Evolutionary conservation across 1,284 basidiomycete genomes (phyloP).

Genomic region (Inonotus obliquus): DNA sequence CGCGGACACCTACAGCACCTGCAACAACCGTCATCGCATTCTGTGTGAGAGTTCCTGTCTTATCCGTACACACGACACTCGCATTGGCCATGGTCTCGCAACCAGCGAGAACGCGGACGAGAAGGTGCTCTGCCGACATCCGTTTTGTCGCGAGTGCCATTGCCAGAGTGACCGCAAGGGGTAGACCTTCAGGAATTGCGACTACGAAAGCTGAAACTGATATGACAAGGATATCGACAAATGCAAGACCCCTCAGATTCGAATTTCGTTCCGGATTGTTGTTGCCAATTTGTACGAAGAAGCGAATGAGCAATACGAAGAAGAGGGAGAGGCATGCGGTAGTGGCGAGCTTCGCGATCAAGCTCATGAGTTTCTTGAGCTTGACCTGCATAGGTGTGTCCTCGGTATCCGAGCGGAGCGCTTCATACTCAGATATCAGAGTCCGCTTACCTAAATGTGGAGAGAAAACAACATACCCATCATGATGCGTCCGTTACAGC

Average conservation of each 20-base stretch:
- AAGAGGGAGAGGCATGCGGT: slow-evolving; percentile 85
- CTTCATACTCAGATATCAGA: slow-evolving; percentile 35
- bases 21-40: slow-evolving; percentile 96
- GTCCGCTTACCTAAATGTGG: neutral
- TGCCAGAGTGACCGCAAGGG: slow-evolving; percentile 53
- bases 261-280: slow-evolving; percentile 55
- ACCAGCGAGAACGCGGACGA: slow-evolving; percentile 91
- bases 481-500: slow-evolving; percentile 64
- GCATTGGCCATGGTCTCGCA: slow-evolving; percentile 74
- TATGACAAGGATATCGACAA: slow-evolving; percentile 92
- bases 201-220: slow-evolving; percentile 93
- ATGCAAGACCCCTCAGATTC: slow-evolving; percentile 83
- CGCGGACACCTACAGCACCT: slow-evolving; percentile 88
- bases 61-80: neutral
- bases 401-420: slow-evolving; percentile 75
- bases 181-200: slow-evolving; percentile 95
- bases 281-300: slow-evolving; percentile 80
- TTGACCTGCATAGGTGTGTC: slow-evolving; percentile 67
- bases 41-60: slow-evolving; percentile 85
- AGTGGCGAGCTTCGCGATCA: slow-evolving; percentile 89
- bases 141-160: slow-evolving; percentile 83
- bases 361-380: slow-evolving; percentile 85
- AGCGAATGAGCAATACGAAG: slow-evolving; percentile 86
- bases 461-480: slow-evolving; percentile 59
- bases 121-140: slow-evolving; percentile 91